These are phyloP conservation scores for Verticillium alfalfae DNA, from an alignment of 2,329 filamentous ascomycete genomes.

Conservation along the genomic window DNA sequence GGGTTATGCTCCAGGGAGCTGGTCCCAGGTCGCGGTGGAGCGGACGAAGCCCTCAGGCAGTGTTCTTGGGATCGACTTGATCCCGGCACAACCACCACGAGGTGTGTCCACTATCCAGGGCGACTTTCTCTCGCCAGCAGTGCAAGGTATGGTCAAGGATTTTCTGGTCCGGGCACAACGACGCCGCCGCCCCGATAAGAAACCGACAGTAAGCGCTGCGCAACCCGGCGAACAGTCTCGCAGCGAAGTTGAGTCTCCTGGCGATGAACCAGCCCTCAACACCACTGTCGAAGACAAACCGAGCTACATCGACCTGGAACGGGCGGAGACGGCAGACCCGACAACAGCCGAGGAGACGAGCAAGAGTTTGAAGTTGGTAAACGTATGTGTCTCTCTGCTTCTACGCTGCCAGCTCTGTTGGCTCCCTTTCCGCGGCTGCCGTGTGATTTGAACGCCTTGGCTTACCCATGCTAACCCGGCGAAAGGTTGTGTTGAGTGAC, in stretches of 20 bases:
- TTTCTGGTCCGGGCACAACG: slow-evolving; percentile 61
- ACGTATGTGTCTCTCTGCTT: slow-evolving; percentile 42
- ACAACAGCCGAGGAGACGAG: slow-evolving; percentile 14
- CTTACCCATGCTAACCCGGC: neutral
- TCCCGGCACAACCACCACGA: slow-evolving; percentile 83
- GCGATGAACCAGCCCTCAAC: slow-evolving; percentile 13
- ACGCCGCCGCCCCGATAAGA: slow-evolving; percentile 30
- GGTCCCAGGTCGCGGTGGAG: slow-evolving; percentile 77
- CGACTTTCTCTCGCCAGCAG: slow-evolving; percentile 72
- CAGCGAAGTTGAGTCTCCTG: slow-evolving; percentile 9
- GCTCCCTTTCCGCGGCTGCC: neutral
- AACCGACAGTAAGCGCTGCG: slow-evolving; percentile 8
- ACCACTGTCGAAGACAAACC: slow-evolving; percentile 30
- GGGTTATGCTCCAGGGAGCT: slow-evolving; percentile 73
- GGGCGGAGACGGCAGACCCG: slow-evolving; percentile 30
- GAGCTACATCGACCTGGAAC: slow-evolving; percentile 64
- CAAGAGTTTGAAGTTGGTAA: slow-evolving; percentile 50
- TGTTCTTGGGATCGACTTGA: slow-evolving; percentile 88
- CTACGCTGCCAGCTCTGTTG: too few relatives aligned
- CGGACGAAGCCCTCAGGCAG: slow-evolving; percentile 70
- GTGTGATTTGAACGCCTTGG: neutral
- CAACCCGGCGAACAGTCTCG: slow-evolving; percentile 12
- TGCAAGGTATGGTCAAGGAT: slow-evolving; percentile 71
- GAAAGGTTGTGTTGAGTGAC: slow-evolving; percentile 84
- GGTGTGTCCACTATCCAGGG: slow-evolving; percentile 95